These are phyloP conservation scores for Nepenthes gracilis DNA, from an alignment of 148 eudicot species.

Conservation along the genomic window DNA sequence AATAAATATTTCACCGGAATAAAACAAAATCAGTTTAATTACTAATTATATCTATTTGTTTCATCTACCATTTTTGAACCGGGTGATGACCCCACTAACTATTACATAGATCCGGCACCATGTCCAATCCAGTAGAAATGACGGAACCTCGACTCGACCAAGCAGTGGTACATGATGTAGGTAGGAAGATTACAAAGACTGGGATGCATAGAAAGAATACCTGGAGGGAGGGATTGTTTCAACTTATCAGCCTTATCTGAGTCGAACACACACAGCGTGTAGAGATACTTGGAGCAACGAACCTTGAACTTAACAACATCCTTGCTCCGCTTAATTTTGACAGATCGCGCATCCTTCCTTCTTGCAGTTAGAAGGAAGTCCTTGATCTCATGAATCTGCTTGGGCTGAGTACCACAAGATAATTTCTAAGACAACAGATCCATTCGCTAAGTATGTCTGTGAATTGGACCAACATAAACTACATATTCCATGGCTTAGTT, in stretches of 20 bases:
- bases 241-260: conserved; percentile 47
- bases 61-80: too few species aligned
- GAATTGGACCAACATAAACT: too few species aligned
- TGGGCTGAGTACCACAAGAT: conserved; percentile 18
- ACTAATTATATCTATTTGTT: not conserved
- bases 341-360: conserved; percentile 51
- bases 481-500: too few species aligned
- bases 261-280: conserved; percentile 46
- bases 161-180: too few species aligned
- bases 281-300: conserved; percentile 54
- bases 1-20: too few species aligned
- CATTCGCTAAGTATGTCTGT: not conserved
- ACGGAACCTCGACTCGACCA: too few species aligned
- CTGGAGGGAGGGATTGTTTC: conserved; percentile 61
- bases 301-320: conserved; percentile 58
- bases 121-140: too few species aligned
- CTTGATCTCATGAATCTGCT: conserved; percentile 56
- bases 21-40: not conserved
- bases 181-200: too few species aligned
- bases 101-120: too few species aligned
- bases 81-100: too few species aligned
- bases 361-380: conserved; percentile 57
- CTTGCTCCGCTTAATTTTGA: conserved; percentile 43
- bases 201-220: conserved; percentile 3
- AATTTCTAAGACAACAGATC: not conserved